Percentiles rank a stretch among this genome's conserved stretches.
Conservation (phyloP, 345 rosid species). For the Citrus australasica region DNA sequence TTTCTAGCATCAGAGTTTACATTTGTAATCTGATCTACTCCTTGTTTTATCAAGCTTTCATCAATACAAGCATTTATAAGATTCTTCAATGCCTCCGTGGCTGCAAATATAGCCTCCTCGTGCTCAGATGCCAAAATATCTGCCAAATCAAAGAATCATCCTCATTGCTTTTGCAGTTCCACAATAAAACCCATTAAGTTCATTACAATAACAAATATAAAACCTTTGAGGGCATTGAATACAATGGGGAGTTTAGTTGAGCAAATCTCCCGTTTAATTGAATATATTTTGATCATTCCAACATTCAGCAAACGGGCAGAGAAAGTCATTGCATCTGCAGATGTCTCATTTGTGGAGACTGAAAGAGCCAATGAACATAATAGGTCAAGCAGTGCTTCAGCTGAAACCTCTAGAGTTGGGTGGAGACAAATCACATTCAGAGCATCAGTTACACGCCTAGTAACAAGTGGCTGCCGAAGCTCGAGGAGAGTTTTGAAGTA, state of each 20-base stretch:
- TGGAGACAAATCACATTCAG: slow-evolving; percentile 57
- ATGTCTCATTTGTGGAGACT: slow-evolving; percentile 53
- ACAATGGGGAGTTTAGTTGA: slow-evolving; percentile 66
- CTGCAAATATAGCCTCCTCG: slow-evolving; percentile 90
- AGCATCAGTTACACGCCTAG: slow-evolving; percentile 71
- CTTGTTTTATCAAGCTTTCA: slow-evolving; percentile 71
- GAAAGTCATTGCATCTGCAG: slow-evolving; percentile 67
- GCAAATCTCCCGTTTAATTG: slow-evolving; percentile 58
- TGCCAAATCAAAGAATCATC: slow-evolving; percentile 26
- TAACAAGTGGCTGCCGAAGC: slow-evolving; percentile 55
- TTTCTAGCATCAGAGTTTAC: slow-evolving; percentile 35
- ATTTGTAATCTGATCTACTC: slow-evolving; percentile 55
- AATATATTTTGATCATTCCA: slow-evolving; percentile 71
- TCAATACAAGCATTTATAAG: slow-evolving; percentile 69
- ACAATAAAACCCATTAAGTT: not conserved
- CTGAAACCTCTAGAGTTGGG: slow-evolving; percentile 51
- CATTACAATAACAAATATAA: not conserved
- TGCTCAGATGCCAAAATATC: slow-evolving; percentile 88
- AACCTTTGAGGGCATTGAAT: slow-evolving; percentile 83
- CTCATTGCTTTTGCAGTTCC: not conserved
- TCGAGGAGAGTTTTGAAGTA: slow-evolving; percentile 63
- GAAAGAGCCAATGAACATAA: slow-evolving; percentile 52
- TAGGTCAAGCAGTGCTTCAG: slow-evolving; percentile 63
- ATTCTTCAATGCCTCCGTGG: slow-evolving; percentile 69
- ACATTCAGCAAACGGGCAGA: slow-evolving; percentile 74